Evolutionary conservation across 2,329 filamentous ascomycete genomes (phyloP).

Genomic region (Penicillium hesseltinei): DNA sequence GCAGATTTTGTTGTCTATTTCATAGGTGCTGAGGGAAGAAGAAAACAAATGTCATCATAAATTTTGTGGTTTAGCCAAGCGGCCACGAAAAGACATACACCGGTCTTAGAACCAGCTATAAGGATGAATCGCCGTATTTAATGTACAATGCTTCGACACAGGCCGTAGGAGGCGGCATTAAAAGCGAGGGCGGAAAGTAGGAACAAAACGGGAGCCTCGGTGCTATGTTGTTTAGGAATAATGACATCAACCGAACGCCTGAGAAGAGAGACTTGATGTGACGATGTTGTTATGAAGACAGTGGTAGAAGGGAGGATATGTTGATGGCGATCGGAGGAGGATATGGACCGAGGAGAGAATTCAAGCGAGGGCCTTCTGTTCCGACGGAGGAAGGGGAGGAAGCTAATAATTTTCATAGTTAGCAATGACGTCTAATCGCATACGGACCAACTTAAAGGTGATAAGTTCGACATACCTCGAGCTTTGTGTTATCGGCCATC

Average conservation of each 20-base stretch:
- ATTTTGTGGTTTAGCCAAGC: not conserved
- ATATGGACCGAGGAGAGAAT: conserved; percentile 11
- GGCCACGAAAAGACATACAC: conserved; percentile 16
- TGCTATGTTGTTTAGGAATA: conserved; percentile 37
- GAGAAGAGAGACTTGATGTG: conserved; percentile 40
- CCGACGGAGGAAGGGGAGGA: conserved; percentile 37
- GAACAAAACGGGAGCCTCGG: conserved; percentile 30
- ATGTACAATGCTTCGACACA: conserved; percentile 29
- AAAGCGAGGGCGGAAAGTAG: conserved; percentile 23
- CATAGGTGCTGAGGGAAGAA: not conserved
- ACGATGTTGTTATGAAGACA: conserved; percentile 23
- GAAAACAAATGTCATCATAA: not conserved
- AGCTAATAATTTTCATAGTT: conserved; percentile 19
- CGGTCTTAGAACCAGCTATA: conserved; percentile 20
- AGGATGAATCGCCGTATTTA: conserved; percentile 22
- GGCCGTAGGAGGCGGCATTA: conserved; percentile 28
- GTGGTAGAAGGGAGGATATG: conserved; percentile 18
- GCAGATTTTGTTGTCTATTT: not conserved
- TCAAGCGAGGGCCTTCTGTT: conserved; percentile 40
- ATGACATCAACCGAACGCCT: conserved; percentile 40
- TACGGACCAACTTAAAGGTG: too few species aligned
- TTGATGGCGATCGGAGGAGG: conserved; percentile 2
- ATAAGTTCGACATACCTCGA: conserved; percentile 52
- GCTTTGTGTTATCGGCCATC: conserved; percentile 83
- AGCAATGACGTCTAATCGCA: not conserved